phyloP scores from a whole-genome alignment of 495 filamentous ascomycete species.

The Hypoxylon lienhwacheense region DNA sequence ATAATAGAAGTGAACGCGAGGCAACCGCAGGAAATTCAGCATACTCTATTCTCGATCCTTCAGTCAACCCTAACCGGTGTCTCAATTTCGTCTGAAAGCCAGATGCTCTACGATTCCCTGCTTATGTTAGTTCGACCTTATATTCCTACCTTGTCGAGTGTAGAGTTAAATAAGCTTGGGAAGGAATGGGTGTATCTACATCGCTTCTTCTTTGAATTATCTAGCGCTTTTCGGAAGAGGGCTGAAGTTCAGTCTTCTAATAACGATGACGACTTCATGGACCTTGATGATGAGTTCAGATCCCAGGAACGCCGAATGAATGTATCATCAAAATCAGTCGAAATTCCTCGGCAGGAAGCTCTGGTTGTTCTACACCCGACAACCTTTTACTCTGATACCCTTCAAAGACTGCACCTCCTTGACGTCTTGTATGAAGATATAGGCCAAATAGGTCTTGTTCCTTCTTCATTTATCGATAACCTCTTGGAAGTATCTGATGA shows the following conservation, averaged over 20 bases:
- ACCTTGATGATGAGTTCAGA: constrained; percentile 73
- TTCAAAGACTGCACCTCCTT: constrained; percentile 46
- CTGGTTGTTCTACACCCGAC: constrained; percentile 48
- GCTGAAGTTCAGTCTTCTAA: constrained; percentile 29
- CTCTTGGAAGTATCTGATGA: constrained; percentile 59
- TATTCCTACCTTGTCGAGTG: constrained; percentile 41
- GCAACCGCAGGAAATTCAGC: constrained; percentile 47
- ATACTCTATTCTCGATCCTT: constrained; percentile 37
- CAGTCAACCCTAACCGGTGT: constrained; percentile 41
- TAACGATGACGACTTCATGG: constrained; percentile 64
- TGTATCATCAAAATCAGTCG: constrained; percentile 33
- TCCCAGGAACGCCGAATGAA: constrained; percentile 54
- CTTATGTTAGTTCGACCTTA: constrained; percentile 41
- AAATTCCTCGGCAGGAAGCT: constrained; percentile 53
- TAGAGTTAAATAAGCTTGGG: constrained; percentile 36
- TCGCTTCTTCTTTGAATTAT: constrained; percentile 46
- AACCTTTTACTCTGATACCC: constrained; percentile 52
- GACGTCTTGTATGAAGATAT: constrained; percentile 41
- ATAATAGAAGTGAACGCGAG: constrained; percentile 44
- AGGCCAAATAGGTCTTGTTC: constrained; percentile 41
- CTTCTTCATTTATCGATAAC: constrained; percentile 57
- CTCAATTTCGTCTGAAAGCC: constrained; percentile 39
- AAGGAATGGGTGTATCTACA: constrained; percentile 41
- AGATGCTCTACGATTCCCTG: constrained; percentile 42
- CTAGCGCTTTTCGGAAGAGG: constrained; percentile 50